These are phyloP conservation scores for Cucurbita maxima DNA, from an alignment of 306 rosid species.

Conservation along the genomic window DNA sequence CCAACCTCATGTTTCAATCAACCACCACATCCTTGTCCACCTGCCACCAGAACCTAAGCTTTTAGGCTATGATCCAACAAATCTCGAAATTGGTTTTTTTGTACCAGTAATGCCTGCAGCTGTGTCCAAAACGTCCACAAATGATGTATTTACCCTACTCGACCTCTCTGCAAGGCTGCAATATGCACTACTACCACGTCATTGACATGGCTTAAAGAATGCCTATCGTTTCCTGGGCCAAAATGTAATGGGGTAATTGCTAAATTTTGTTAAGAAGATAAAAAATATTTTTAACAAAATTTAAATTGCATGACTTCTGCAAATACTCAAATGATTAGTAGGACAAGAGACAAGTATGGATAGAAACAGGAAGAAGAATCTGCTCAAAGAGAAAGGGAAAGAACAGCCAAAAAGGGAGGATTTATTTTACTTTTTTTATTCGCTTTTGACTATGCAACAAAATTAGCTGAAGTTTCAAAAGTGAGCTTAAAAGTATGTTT, in stretches of 20 bases:
- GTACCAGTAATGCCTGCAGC: slow-evolving; percentile 60
- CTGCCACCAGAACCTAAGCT: no score
- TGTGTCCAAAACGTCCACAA: slow-evolving; percentile 51
- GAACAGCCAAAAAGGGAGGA: background rate
- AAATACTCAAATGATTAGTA: background rate
- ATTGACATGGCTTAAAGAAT: slow-evolving; percentile 70
- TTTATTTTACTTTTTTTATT: background rate
- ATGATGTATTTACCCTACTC: slow-evolving; percentile 60
- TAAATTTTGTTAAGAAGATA: no score
- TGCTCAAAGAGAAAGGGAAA: background rate
- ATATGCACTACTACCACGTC: slow-evolving; percentile 84
- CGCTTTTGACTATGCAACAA: background rate
- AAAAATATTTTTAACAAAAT: background rate
- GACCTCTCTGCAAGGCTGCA: slow-evolving; percentile 51
- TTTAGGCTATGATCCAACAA: no score
- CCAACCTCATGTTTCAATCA: slow-evolving; percentile 66
- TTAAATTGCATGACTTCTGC: background rate
- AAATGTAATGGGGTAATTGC: slow-evolving; percentile 54
- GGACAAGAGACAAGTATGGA: background rate
- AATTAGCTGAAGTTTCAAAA: background rate
- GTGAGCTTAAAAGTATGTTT: no score
- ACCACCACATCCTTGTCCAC: slow-evolving; percentile 33
- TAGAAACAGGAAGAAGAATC: background rate
- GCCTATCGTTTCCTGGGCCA: slow-evolving; percentile 50
- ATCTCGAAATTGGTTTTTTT: slow-evolving; percentile 19